Percentiles rank a stretch among this genome's conserved stretches.
Evolutionary conservation across 257 asterid genomes (phyloP).

Genomic region (Ballota nigra): DNA sequence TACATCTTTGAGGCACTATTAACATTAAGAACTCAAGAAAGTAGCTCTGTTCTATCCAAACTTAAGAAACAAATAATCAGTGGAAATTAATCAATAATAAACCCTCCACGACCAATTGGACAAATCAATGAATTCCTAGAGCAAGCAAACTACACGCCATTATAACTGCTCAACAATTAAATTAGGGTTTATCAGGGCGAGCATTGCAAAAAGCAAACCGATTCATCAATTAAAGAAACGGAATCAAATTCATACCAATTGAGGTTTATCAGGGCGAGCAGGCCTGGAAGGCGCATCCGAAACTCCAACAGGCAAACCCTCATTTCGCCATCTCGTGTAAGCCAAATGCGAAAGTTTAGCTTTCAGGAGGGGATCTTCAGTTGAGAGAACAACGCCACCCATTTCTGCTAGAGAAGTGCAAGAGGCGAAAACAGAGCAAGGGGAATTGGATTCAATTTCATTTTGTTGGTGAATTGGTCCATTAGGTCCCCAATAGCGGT

Average conservation of each 20-base stretch:
- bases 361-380: constrained; percentile 70
- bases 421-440: constrained; percentile 18
- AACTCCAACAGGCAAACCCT: constrained; percentile 68
- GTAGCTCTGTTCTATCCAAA: background rate
- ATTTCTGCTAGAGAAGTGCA: constrained; percentile 83
- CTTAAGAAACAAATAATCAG: background rate
- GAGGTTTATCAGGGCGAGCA: constrained; percentile 79
- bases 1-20: background rate
- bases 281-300: constrained; percentile 57
- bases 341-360: constrained; percentile 80
- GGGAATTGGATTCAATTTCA: constrained; percentile 3
- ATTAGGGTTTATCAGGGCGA: background rate
- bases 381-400: constrained; percentile 70
- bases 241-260: constrained; percentile 42
- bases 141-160: background rate
- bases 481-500: constrained; percentile 74
- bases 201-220: background rate
- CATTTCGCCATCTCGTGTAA: constrained; percentile 58
- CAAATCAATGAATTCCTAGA: too few relatives aligned
- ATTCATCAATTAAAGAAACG: background rate
- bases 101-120: background rate
- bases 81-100: background rate
- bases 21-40: background rate
- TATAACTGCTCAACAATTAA: background rate
- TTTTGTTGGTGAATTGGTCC: constrained; percentile 48